Evolutionary conservation across 2,329 filamentous ascomycete genomes (phyloP), one percentile per base, ranked within the genome.

Genomic region (Trichothecium sympodiale): DNA sequence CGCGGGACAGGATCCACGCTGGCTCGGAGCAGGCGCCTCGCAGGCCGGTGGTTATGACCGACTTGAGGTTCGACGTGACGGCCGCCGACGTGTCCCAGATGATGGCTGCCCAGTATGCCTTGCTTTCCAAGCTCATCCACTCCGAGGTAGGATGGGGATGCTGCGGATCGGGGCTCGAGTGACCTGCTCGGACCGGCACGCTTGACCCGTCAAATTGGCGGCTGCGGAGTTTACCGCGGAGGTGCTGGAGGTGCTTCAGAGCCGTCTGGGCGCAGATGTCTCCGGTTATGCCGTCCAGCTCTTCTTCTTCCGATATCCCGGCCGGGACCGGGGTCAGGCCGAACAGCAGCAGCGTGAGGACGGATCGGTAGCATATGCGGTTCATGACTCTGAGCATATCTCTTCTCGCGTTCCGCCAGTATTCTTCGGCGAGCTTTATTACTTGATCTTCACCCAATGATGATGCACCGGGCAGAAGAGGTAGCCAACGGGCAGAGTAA

Each of bases 351-450:
- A 41, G 29, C 8, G 43, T 33, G 4, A 44, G 38, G 6, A 38
- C 36, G 17, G 41, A 45, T 10, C 28, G 23, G 25, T 41, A 43
- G 8, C 37, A 41, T 16, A 30, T 25, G n/a, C 29, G 32, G 30
- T 45, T 38, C 14, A 40, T 35, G 20, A 34, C 41, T 31, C 29
- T 43, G 6, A 44, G 23, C 42, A 44, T 44, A 14, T 41, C 38
- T 35, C 35, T 42, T 28, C 42, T 41, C 14, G 38, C 23, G 17
- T 27, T 26, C 13, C 37, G 39, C 41, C 38, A 43, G 15, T 17
- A 33, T 13, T 37, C 25, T 17, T 31, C 33, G 9, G 31, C 30
- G 9, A 38, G 7, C 8, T 40, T 34, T 31, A 30, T 23, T 17
- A 27, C 16, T 15, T 33, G 5, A 16, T 28, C 29, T 6, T 35